Conservation (phyloP, 306 rosid genomes). For the Ormosia semicastrata region DNA sequence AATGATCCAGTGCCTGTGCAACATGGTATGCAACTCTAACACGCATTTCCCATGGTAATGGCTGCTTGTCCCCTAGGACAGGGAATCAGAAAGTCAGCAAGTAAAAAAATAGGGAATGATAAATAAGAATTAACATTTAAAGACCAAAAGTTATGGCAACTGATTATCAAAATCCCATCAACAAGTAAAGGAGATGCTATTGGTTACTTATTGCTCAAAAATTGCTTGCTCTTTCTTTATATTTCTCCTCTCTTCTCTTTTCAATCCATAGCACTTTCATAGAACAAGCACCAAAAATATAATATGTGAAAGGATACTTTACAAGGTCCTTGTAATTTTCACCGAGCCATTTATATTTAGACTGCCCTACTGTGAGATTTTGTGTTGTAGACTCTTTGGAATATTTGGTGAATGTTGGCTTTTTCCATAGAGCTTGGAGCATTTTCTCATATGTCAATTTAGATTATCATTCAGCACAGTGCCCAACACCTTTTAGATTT, state of each 20-base stretch:
- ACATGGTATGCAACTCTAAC: conserved; percentile 84
- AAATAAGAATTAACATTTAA: no score
- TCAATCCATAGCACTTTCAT: not conserved
- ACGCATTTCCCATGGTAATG: conserved; percentile 96
- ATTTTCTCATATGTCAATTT: not conserved
- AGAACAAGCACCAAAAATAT: no score
- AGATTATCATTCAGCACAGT: not conserved
- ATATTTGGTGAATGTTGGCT: not conserved
- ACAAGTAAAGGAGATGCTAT: not conserved
- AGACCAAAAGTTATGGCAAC: not conserved
- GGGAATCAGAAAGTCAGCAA: conserved; percentile 17
- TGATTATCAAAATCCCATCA: not conserved
- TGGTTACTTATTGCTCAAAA: not conserved
- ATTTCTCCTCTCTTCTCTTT: not conserved
- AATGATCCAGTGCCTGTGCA: conserved; percentile 92
- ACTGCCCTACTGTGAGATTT: no score
- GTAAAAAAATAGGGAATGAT: no score
- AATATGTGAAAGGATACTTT: no score
- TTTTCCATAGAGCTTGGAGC: not conserved
- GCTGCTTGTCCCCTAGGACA: conserved; percentile 84
- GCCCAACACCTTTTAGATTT: not conserved
- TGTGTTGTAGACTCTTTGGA: not conserved
- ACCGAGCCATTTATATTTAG: no score
- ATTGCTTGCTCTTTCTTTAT: not conserved
- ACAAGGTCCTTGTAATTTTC: no score